Percentiles rank a stretch among this genome's conserved stretches.
phyloP scores from a whole-genome alignment of 2,329 filamentous ascomycete genomes.

The Colletotrichum horii region DNA sequence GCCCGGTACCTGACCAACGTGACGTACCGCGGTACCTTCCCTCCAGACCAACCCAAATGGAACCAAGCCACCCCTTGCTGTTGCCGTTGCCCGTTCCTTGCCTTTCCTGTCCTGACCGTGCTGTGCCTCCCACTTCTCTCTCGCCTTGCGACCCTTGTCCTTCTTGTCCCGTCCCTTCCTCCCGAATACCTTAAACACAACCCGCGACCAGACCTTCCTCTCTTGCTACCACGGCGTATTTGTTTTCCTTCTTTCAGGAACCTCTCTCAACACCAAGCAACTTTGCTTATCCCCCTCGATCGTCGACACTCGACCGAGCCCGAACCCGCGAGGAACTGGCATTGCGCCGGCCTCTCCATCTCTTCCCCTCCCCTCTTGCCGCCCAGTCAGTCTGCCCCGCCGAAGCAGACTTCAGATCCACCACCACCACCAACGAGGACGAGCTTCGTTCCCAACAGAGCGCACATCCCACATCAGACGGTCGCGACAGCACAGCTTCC shows the following conservation, averaged over 20 bases:
- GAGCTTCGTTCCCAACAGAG: neutral
- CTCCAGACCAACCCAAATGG: neutral
- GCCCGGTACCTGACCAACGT: neutral
- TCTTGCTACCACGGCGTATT: neutral
- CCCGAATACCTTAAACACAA: constrained; percentile 20
- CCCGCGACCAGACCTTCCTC: neutral
- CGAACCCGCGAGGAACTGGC: neutral
- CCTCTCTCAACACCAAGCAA: neutral
- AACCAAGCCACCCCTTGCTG: constrained; percentile 1
- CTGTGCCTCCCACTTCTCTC: neutral
- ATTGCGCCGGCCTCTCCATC: constrained; percentile 5
- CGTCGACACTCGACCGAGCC: neutral
- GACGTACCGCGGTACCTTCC: neutral
- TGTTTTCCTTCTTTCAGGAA: neutral
- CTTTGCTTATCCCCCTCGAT: neutral
- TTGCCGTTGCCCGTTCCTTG: neutral
- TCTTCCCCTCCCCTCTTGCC: neutral
- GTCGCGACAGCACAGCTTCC: constrained; percentile 9
- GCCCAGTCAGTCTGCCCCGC: constrained; percentile 11
- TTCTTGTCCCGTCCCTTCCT: constrained; percentile 20
- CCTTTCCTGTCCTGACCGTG: neutral
- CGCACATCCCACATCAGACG: neutral
- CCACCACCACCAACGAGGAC: neutral
- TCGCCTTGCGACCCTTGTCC: constrained; percentile 11
- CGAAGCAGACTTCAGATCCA: neutral